Evolutionary conservation across 805 yeast species (phyloP).

Genomic region (Candida michaelii): DNA sequence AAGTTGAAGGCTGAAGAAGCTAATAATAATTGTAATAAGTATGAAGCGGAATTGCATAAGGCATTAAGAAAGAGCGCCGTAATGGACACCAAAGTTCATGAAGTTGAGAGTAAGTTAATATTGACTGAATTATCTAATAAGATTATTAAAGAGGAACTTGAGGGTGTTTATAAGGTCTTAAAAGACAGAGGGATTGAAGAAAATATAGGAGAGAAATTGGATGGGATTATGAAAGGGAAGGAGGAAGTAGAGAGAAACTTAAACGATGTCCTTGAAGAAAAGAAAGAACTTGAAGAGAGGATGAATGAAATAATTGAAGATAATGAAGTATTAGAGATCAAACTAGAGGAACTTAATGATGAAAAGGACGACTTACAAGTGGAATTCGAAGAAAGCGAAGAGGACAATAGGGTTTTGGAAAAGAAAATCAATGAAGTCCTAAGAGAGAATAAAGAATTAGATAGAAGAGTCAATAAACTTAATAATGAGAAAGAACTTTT

Average conservation of each 20-base stretch:
- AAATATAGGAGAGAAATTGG: too few species aligned
- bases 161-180: not conserved
- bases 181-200: not conserved
- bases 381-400: too few species aligned
- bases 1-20: not conserved
- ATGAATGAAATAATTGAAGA: not conserved
- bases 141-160: slow-evolving; percentile 1
- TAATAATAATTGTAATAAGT: not conserved
- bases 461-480: not conserved
- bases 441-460: not conserved
- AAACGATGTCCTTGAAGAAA: too few species aligned
- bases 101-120: slow-evolving; percentile 4
- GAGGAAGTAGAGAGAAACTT: too few species aligned
- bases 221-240: too few species aligned
- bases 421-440: too few species aligned
- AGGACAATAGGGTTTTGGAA: too few species aligned
- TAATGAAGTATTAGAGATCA: not conserved
- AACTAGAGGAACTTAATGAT: not conserved
- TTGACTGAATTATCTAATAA: not conserved
- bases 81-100: not conserved
- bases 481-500: too few species aligned
- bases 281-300: not conserved
- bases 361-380: too few species aligned
- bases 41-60: not conserved
- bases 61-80: not conserved